Evolutionary conservation across 371 early-diverging fungal genomes (phyloP).

Genomic region (Chytridium lagenaria): DNA sequence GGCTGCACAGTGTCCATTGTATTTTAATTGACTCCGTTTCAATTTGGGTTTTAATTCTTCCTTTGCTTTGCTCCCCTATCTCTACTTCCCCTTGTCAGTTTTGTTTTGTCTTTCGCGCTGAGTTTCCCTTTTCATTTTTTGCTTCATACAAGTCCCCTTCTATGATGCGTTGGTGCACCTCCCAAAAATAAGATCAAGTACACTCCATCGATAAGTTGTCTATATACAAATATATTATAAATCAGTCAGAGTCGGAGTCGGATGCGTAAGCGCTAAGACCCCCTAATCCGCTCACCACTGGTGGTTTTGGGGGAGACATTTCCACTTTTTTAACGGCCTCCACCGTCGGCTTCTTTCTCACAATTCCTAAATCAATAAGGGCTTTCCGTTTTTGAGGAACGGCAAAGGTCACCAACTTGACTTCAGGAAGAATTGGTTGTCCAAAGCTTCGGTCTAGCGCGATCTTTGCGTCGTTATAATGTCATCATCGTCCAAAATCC

Average conservation of each 20-base stretch:
- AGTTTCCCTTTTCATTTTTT: no score
- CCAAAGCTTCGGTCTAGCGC: not conserved
- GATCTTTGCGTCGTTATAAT: not conserved
- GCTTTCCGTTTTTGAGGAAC: not conserved
- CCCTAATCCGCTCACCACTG: not conserved
- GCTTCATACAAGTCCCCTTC: no score
- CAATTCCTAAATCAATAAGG: no score
- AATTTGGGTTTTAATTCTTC: no score
- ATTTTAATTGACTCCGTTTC: no score
- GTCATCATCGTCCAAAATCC: slow-evolving; percentile 58
- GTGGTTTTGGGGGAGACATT: not conserved
- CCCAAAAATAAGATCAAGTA: not conserved
- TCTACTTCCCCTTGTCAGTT: no score
- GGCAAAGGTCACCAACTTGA: not conserved
- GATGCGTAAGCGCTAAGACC: not conserved
- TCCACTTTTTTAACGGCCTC: not conserved
- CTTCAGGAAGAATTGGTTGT: not conserved
- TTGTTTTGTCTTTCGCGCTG: no score
- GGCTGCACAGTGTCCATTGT: no score
- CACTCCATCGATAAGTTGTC: not conserved
- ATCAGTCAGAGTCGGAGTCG: not conserved
- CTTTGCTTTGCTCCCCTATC: no score
- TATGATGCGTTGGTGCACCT: no score
- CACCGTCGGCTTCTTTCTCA: not conserved
- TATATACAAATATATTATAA: not conserved